Conservation (phyloP, 371 early-diverging fungal genomes). For the Choanephora cucurbitarum region DNA sequence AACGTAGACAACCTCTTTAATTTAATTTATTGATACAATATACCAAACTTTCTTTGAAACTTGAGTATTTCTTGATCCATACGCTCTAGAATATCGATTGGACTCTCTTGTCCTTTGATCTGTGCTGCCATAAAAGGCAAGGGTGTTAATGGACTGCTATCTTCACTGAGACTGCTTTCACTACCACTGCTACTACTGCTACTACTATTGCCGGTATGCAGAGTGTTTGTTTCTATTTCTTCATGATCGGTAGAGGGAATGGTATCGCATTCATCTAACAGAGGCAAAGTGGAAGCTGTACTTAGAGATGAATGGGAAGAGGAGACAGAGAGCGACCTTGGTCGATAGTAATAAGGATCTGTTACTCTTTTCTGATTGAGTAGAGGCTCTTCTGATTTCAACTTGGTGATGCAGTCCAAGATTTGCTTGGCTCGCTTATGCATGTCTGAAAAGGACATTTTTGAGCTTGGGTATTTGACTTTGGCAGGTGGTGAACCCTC, state of each 20-base stretch:
- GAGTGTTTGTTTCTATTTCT: too few relatives aligned
- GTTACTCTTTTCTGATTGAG: not conserved
- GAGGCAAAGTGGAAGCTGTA: constrained; percentile 45
- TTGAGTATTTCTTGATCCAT: constrained; percentile 33
- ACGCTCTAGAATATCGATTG: constrained; percentile 39
- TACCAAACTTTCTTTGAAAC: constrained; percentile 44
- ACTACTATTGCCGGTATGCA: not conserved
- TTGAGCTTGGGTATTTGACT: constrained; percentile 52
- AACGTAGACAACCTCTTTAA: not conserved
- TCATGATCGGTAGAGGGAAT: too few relatives aligned
- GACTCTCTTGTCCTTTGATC: constrained; percentile 19
- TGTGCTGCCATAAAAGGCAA: constrained; percentile 8
- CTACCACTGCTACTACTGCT: not conserved
- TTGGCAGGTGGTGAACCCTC: constrained; percentile 49
- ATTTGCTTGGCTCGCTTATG: constrained; percentile 59
- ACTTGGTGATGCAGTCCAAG: constrained; percentile 55
- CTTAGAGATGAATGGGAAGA: constrained; percentile 32
- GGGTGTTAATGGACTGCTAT: constrained; percentile 15
- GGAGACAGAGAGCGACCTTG: constrained; percentile 7
- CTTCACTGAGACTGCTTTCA: not conserved
- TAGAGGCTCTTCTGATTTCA: constrained; percentile 44
- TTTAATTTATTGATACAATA: constrained; percentile 2
- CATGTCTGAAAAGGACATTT: constrained; percentile 64
- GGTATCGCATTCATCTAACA: constrained; percentile 23
- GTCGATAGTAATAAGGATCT: not conserved